Base-by-base conservation (phyloP, 306 rosid species). In the Ceratonia siliqua region DNA sequence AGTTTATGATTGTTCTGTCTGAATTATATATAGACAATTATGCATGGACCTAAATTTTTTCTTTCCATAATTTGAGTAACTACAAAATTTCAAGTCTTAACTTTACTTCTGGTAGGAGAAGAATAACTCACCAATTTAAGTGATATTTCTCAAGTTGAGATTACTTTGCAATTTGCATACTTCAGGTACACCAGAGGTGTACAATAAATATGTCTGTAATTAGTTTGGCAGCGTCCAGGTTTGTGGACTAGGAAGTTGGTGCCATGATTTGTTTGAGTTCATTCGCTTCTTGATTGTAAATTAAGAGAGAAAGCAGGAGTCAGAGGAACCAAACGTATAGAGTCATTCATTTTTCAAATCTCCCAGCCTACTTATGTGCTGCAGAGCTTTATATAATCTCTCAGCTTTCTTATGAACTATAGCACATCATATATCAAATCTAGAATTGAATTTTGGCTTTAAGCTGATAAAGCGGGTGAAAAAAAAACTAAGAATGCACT, bases 1-100 rank as follows among this genome's bases (percentile, higher is more conserved):
- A 36, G 55, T 24, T 35, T 55, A 27, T 43, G 21, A 33, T 64
- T 73, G 17, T 63, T 72, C 74, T 38, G 62, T 11, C 32, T 11
- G 49, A 18, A 65, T 24, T 46, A 42, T 36, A 36, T 48, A 35
- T 24, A 20, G 50, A n/a, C 32, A 73, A 58, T 62, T 52, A 25
- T 59, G 24, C 43, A 8, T 18, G 11, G 15, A 2, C 67, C 6
- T 66, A 27, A 58, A 15, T n/a, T 2, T n/a, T 9, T 10, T 20
- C 22, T 15, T 18, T 48, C 32, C 21, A 22, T 27, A 6, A 21
- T 33, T 36, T 45, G 24, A 32, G 17, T 27, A 14, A 13, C 14
- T 42, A 28, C 39, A 13, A 62, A 33, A 4, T 46, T 46, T 48
- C 5, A 46, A 28, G 15, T 48, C 17, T 17, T 17, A 28, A 1